A percentile compares a stretch with the other conserved stretches of the same genome.
Evolutionary conservation across 805 yeast genomes (phyloP).

Genomic region (Candida easanensis): DNA sequence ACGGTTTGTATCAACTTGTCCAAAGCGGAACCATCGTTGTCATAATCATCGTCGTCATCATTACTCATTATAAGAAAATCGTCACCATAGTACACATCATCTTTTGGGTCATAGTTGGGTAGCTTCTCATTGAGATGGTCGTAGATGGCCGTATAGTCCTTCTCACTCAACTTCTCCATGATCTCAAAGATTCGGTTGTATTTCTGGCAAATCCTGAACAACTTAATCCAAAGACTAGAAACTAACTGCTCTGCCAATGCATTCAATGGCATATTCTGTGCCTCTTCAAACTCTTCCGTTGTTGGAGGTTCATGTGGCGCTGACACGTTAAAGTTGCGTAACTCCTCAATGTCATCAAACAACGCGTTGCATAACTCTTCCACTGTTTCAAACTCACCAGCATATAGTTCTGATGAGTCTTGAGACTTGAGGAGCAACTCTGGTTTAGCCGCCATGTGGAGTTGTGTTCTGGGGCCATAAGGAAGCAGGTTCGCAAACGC

Average conservation of each 20-base stretch:
- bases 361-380: slow-evolving; percentile 13
- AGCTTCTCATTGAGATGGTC: slow-evolving; percentile 12
- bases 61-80: background rate
- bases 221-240: slow-evolving; percentile 8
- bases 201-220: slow-evolving; percentile 6
- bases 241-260: slow-evolving; percentile 14
- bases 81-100: background rate
- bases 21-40: background rate
- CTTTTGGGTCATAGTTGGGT: background rate
- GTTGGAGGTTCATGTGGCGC: slow-evolving; percentile 6
- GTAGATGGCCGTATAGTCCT: slow-evolving; percentile 20
- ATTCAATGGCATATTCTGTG: slow-evolving; percentile 8
- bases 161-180: slow-evolving; percentile 14
- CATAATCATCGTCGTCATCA: background rate
- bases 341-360: slow-evolving; percentile 15
- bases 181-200: slow-evolving; percentile 15
- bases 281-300: slow-evolving; percentile 13
- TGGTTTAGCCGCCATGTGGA: slow-evolving; percentile 7
- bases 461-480: background rate
- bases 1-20: background rate
- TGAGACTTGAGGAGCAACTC: background rate
- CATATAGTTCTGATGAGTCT: slow-evolving; percentile 7
- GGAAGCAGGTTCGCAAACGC: slow-evolving; percentile 3
- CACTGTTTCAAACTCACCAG: slow-evolving; percentile 13
- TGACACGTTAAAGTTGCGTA: slow-evolving; percentile 9